Base-by-base conservation (phyloP, 1,284 basidiomycete species). In the Abortiporus biennis region DNA sequence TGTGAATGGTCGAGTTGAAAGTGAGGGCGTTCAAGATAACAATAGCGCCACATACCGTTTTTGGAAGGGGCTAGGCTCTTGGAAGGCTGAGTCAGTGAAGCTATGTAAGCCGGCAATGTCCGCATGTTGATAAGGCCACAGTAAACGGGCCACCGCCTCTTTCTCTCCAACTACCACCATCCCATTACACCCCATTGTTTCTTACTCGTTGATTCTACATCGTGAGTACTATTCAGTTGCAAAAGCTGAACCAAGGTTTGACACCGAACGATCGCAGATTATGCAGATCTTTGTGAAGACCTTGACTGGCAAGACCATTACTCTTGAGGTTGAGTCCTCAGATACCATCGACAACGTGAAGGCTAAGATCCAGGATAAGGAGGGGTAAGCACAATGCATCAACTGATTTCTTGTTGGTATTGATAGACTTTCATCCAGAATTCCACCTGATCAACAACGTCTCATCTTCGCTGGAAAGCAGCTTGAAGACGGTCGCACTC, bases 401-500 rank as follows among this genome's bases (percentile, higher is more conserved):
- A 2, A 12, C 17, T 41, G 21, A 12, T n/a, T n/a, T n/a, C n/a
- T n/a, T n/a, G n/a, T n/a, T n/a, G n/a, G n/a, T n/a, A n/a, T n/a
- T n/a, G n/a, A n/a, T n/a, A n/a, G n/a, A n/a, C n/a, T n/a, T n/a
- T n/a, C n/a, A n/a, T n/a, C n/a, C n/a, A n/a, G n/a, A n/a, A n/a
- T n/a, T n/a, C n/a, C n/a, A n/a, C n/a, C n/a, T n/a, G n/a, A 55
- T 45, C 55, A 57, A 43, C 55, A 57, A 43, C 55, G 55, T 37
- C 47, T 57, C 6, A 57, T 57, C 52, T 57, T 57, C 43, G 55
- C 55, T 42, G 55, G 55, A 22, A 57, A 57, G 48, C 86, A 91
- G 63, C 68, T 89, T 16, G 86, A 89, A 58, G 86, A 90, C 49
- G 86, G 85, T 24, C 79, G 86, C n/a, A 89, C 85, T 2, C 68